These are phyloP conservation scores for Amanita rubescens DNA, from an alignment of 768 basidiomycete genomes.

Conservation along the genomic window DNA sequence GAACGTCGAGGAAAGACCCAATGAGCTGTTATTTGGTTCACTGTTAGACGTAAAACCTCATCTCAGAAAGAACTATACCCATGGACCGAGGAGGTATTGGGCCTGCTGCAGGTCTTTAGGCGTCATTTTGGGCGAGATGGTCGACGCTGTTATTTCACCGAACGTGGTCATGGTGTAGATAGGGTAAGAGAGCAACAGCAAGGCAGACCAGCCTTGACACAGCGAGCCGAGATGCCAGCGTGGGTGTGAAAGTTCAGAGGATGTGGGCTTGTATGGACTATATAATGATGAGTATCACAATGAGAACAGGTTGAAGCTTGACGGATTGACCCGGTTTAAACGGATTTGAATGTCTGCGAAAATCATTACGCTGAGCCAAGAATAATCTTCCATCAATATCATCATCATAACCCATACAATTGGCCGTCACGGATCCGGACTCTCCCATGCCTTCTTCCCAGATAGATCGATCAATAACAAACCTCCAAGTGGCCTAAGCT, in stretches of 20 bases:
- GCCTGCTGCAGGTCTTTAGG: conserved; percentile 17
- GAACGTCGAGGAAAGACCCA: conserved; percentile 20
- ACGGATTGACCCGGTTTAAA: background rate
- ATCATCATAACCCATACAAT: background rate
- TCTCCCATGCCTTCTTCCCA: no score
- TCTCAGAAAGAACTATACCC: conserved; percentile 16
- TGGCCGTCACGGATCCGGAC: background rate
- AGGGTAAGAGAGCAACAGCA: background rate
- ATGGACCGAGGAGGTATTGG: conserved; percentile 24
- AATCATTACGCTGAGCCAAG: background rate
- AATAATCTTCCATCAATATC: background rate
- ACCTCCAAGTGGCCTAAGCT: no score
- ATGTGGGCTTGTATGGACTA: background rate
- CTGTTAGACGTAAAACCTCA: background rate
- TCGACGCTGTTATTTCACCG: background rate
- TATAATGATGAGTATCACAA: background rate
- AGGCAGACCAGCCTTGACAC: background rate
- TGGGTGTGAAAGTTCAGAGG: background rate
- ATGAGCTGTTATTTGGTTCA: conserved; percentile 16
- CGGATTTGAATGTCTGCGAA: background rate
- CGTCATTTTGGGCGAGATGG: conserved; percentile 13
- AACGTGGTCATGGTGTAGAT: background rate
- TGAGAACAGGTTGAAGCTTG: no score
- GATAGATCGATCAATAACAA: no score
- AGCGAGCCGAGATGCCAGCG: background rate